Base-by-base conservation (phyloP, 768 basidiomycete genomes). In the Phallus indusiatus region DNA sequence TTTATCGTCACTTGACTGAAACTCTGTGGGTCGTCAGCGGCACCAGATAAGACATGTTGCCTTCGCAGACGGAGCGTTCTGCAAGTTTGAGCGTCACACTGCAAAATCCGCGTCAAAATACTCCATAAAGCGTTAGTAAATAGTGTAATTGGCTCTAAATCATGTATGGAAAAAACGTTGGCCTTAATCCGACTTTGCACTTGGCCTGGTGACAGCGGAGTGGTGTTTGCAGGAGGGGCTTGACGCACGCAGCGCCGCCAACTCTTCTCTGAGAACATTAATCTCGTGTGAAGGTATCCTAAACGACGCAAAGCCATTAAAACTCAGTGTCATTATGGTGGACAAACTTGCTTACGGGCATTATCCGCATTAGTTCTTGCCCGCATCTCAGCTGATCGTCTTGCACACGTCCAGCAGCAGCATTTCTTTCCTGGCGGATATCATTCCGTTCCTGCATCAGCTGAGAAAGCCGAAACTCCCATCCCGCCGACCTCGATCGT, bases 11-110 rank as follows among this genome's bases (percentile, higher is more conserved):
- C 81, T 49, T 86, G 83, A 0, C 93, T 94, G 17, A 98, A 78
- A 68, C 96, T 88, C 33, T 83, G 81, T 33, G 97, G 80, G n/a
- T n/a, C n/a, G 64, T 96, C 93, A 9, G 70, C 73, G 9, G 91
- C 88, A 21, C 86, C 87, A 22, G 54, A 42, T 60, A 81, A 81
- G 18, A 98, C 77, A 65, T 94, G 83, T 64, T 97, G 94, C 58
- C 94, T 86, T 71, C 91, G 94, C 24, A 98, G 75, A 24, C 96
- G 85, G 63, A 88, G 89, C 34, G 90, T 91, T 47, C n/a, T n/a
- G n/a, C 97, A 76, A 1, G 91, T 93, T 20, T 86, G 76, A 1
- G 94, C 86, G 64, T 98, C 94, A 0, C 94, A 86, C 62, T 88
- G 76, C 47, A 76, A 73, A 56, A 90, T 72, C 36, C 82, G 81